Conservation (phyloP, 305 asterid species). For the Stenogyne calaminthoides region DNA sequence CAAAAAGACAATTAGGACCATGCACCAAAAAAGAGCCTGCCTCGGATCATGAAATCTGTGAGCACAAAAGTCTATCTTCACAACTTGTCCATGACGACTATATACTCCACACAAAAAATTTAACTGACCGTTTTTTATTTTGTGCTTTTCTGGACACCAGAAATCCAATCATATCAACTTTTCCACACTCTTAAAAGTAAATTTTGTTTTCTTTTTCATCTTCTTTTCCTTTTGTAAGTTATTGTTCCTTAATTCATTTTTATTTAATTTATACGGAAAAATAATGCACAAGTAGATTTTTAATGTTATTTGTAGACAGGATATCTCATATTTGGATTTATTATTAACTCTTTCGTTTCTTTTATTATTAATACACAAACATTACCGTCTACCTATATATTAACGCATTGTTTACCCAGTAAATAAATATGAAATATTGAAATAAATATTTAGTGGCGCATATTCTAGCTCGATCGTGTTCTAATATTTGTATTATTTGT, state of each 20-base stretch:
- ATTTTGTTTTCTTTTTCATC: slow-evolving; percentile 14
- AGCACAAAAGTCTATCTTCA: slow-evolving; percentile 23
- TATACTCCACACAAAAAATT: not conserved
- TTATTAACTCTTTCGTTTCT: no score
- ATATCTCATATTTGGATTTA: no score
- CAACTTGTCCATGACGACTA: slow-evolving; percentile 28
- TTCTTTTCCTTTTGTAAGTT: not conserved
- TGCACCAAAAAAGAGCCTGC: slow-evolving; percentile 15
- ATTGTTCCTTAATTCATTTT: not conserved
- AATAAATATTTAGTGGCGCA: not conserved
- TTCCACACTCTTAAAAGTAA: slow-evolving; percentile 2
- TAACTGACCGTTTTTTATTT: not conserved
- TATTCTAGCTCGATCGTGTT: not conserved
- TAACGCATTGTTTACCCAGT: no score
- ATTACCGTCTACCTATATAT: no score
- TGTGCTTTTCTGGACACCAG: not conserved
- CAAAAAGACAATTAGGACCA: slow-evolving; percentile 25
- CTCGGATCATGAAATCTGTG: slow-evolving; percentile 34
- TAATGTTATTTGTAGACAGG: no score
- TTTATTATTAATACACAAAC: no score
- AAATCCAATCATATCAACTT: slow-evolving; percentile 11
- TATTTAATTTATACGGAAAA: not conserved
- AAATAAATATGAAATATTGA: no score
- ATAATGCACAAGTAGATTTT: not conserved
- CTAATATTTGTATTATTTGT: not conserved